Conservation (phyloP, 129 eudicot genomes). For the Smallanthus sonchifolius region DNA sequence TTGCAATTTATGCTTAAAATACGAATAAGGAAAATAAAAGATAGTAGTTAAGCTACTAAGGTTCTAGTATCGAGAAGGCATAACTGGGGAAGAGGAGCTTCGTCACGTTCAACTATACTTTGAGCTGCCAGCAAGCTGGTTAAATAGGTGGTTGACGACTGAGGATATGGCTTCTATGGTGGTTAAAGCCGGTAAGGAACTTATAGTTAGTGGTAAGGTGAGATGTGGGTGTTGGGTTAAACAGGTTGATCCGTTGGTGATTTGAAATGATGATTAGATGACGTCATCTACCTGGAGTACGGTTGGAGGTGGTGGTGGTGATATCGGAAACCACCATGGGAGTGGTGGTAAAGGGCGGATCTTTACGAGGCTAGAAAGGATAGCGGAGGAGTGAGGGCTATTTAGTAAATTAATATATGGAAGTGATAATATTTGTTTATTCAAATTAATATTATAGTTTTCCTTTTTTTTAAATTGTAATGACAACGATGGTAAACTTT, state of each 20-base stretch:
- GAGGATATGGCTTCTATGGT: conserved; percentile 58
- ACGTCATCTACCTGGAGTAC: not conserved
- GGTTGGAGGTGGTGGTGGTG: not conserved
- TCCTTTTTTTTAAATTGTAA: not conserved
- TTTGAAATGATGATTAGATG: conserved; percentile 7
- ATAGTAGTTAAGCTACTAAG: too few relatives aligned
- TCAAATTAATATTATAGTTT: not conserved
- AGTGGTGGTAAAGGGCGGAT: conserved; percentile 14
- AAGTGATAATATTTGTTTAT: not conserved
- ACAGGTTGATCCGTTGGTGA: conserved; percentile 28
- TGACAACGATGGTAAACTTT: too few relatives aligned
- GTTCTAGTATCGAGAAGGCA: too few relatives aligned
- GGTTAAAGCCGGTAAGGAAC: conserved; percentile 42
- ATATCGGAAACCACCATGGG: not conserved
- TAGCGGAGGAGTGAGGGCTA: conserved; percentile 10
- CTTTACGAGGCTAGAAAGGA: conserved; percentile 28
- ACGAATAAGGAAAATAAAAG: too few relatives aligned
- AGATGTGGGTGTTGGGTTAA: conserved; percentile 32
- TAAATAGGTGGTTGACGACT: conserved; percentile 32
- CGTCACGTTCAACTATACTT: conserved; percentile 48
- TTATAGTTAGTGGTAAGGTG: conserved; percentile 11
- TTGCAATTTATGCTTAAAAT: too few relatives aligned
- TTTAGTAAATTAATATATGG: not conserved
- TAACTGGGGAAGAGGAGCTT: conserved; percentile 40
- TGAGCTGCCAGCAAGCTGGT: conserved; percentile 37